A percentile compares a stretch with the other conserved stretches of the same genome.
These are phyloP conservation scores for Lactarius indigo DNA, from an alignment of 768 basidiomycete genomes.

Conservation along the genomic window DNA sequence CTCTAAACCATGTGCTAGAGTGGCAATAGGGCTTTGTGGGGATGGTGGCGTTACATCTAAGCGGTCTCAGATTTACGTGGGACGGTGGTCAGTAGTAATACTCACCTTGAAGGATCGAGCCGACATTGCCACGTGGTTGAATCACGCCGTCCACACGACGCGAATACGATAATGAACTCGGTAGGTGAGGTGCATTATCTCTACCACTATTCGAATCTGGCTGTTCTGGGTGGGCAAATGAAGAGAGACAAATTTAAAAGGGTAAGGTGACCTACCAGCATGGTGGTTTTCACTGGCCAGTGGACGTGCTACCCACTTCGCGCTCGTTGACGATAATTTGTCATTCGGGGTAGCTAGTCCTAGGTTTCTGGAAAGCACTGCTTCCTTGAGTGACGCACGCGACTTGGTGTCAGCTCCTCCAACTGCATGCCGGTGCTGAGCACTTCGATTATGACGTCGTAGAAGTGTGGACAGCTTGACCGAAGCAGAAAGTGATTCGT, in stretches of 20 bases:
- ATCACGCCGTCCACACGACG: constrained; percentile 28
- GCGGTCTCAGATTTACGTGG: background rate
- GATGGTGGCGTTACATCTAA: constrained; percentile 45
- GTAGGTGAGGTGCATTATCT: background rate
- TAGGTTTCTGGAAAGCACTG: background rate
- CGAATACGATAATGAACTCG: constrained; percentile 9
- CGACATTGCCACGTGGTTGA: constrained; percentile 9
- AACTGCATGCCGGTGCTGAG: background rate
- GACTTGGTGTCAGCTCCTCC: background rate
- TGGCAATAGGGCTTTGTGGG: constrained; percentile 54
- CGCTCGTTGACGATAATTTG: background rate
- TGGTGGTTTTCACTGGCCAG: background rate
- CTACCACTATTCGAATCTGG: background rate
- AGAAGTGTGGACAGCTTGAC: background rate
- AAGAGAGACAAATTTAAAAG: background rate
- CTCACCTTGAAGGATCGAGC: constrained; percentile 23
- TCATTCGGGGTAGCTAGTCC: background rate
- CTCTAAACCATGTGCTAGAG: constrained; percentile 61
- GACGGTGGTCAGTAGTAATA: background rate
- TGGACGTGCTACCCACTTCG: background rate
- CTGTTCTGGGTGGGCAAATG: constrained; percentile 5
- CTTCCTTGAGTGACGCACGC: background rate
- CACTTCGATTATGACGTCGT: background rate
- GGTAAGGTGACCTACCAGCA: constrained; percentile 3
- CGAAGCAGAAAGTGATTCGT: background rate